Percentiles rank a stretch among this genome's conserved stretches.
Evolutionary conservation across 345 rosid species (phyloP).

Genomic region (Microcos paniculata): DNA sequence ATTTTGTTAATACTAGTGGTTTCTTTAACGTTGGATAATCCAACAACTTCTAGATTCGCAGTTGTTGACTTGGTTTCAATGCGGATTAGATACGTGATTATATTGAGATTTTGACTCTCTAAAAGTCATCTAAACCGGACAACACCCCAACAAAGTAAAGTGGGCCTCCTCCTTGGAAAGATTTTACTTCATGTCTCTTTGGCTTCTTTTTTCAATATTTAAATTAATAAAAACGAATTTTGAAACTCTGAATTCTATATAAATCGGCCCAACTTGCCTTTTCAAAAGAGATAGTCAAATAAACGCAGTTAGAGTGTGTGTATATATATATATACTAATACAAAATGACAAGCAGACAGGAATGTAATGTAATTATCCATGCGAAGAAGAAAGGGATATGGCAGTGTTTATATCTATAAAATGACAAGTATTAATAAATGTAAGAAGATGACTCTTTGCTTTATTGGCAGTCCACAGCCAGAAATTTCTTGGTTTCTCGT

Average conservation of each 20-base stretch:
- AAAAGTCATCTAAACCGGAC: neutral
- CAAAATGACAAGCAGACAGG: neutral
- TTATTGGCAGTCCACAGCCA: too few species aligned
- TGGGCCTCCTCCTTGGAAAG: neutral
- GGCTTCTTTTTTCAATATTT: too few species aligned
- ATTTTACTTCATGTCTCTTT: too few species aligned
- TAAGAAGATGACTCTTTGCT: too few species aligned
- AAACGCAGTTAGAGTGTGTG: neutral
- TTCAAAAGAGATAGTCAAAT: neutral
- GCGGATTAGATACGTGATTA: neutral
- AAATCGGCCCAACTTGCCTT: neutral
- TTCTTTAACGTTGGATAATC: neutral
- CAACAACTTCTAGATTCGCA: neutral
- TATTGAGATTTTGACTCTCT: neutral
- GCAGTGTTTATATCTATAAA: neutral
- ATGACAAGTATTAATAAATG: neutral
- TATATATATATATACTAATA: too few species aligned
- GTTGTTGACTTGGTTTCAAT: neutral
- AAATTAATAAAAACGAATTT: too few species aligned
- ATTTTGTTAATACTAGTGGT: neutral
- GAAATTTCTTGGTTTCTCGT: constrained; percentile 2
- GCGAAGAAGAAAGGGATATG: neutral
- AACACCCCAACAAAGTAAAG: neutral
- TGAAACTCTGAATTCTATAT: too few species aligned
- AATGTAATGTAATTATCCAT: neutral